Percentiles rank a stretch among this genome's conserved stretches.
phyloP scores from a whole-genome alignment of 495 filamentous ascomycete species.

The Hypoxylon subgilvum region DNA sequence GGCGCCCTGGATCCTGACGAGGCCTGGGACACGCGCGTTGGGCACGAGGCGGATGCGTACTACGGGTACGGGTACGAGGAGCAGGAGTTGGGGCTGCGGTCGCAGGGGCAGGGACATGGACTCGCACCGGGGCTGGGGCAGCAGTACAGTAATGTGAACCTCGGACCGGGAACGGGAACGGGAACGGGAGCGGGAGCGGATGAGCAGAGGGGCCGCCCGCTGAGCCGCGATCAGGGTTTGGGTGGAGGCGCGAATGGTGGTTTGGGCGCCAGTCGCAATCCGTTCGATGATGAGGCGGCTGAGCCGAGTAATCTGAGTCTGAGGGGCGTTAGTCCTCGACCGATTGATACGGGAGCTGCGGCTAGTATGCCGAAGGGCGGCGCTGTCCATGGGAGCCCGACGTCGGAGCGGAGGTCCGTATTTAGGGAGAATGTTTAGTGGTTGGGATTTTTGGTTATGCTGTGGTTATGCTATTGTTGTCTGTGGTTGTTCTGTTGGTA shows the following conservation, averaged over 20 bases:
- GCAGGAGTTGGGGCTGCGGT: conserved; percentile 61
- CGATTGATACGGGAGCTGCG: conserved; percentile 49
- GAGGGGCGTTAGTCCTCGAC: conserved; percentile 63
- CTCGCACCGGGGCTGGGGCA: conserved; percentile 15
- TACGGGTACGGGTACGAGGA: conserved; percentile 62
- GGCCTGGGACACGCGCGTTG: conserved; percentile 73
- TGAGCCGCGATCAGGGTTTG: conserved; percentile 37
- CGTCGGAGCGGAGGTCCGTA: conserved; percentile 54
- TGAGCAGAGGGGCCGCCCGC: conserved; percentile 42
- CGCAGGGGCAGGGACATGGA: conserved; percentile 11
- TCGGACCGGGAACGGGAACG: too few relatives aligned
- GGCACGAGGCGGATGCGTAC: conserved; percentile 61
- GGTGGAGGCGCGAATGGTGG: neutral
- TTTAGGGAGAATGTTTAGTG: conserved; percentile 58
- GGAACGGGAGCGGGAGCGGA: too few relatives aligned
- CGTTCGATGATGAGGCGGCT: conserved; percentile 63
- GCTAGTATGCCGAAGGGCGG: conserved; percentile 31
- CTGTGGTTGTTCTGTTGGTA: too few relatives aligned
- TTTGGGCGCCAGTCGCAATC: conserved; percentile 47
- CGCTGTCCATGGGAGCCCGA: conserved; percentile 45
- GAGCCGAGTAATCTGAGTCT: conserved; percentile 62
- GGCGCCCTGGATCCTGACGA: conserved; percentile 70
- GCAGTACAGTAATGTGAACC: conserved; percentile 54
- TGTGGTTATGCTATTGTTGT: neutral
- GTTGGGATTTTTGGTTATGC: neutral